These are phyloP conservation scores for Lodderomyces parapsilosis DNA, from an alignment of 1,139 yeast genomes.

Conservation along the genomic window DNA sequence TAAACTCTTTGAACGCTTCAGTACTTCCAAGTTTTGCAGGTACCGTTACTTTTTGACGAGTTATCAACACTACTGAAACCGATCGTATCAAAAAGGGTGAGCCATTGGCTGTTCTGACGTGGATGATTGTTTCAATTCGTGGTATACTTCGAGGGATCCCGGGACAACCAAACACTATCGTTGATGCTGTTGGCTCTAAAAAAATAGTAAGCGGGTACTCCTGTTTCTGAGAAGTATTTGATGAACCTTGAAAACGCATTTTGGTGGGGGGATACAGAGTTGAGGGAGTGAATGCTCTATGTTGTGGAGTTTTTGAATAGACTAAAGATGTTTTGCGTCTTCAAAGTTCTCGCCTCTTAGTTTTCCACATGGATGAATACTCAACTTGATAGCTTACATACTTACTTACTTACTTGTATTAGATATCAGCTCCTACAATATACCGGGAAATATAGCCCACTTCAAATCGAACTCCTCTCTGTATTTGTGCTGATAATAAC, in stretches of 20 bases:
- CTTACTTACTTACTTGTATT: background rate
- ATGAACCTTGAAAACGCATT: slow-evolving; percentile 11
- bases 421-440: slow-evolving; percentile 12
- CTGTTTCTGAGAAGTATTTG: slow-evolving; percentile 11
- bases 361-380: background rate
- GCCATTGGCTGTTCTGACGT: slow-evolving; percentile 39
- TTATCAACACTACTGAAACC: slow-evolving; percentile 37
- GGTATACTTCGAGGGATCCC: slow-evolving; percentile 62
- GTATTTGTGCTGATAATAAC: slow-evolving; percentile 45
- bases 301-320: too few relatives aligned
- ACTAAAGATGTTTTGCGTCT: too few relatives aligned
- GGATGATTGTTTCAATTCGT: slow-evolving; percentile 43
- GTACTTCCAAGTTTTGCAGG: slow-evolving; percentile 46
- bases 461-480: slow-evolving; percentile 19
- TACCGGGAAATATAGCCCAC: slow-evolving; percentile 23
- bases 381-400: too few relatives aligned
- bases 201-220: slow-evolving; percentile 30
- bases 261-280: background rate
- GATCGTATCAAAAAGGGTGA: slow-evolving; percentile 37
- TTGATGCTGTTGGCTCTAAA: slow-evolving; percentile 46
- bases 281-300: background rate
- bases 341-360: too few relatives aligned
- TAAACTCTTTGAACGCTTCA: slow-evolving; percentile 35
- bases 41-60: slow-evolving; percentile 37
- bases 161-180: slow-evolving; percentile 60